Evolutionary conservation across 2,329 filamentous ascomycete genomes (phyloP).

Genomic region (Neophaeococcomyces aloes): DNA sequence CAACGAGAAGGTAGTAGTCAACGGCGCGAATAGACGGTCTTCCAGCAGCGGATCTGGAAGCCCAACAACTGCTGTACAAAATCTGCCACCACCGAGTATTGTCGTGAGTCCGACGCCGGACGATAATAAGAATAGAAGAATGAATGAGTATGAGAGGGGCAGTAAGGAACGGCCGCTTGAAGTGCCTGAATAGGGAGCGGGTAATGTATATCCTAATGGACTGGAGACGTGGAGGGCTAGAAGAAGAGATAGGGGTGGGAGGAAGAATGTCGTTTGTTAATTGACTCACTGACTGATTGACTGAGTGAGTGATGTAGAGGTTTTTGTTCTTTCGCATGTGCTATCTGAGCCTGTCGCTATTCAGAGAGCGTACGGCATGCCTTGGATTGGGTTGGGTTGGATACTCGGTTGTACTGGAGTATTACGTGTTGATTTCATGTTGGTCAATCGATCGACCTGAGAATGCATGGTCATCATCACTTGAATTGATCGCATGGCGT

Average conservation of each 20-base stretch:
- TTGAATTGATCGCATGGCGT: too few species aligned
- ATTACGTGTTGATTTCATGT: too few species aligned
- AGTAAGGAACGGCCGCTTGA: conserved; percentile 3
- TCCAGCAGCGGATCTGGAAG: conserved; percentile 10
- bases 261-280: too few species aligned
- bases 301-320: too few species aligned
- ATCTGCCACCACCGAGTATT: conserved; percentile 19
- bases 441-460: too few species aligned
- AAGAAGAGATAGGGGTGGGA: neutral
- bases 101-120: conserved; percentile 22
- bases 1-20: conserved; percentile 10
- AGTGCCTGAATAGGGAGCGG: conserved; percentile 8
- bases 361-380: too few species aligned
- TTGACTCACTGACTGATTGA: too few species aligned
- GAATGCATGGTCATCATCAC: too few species aligned
- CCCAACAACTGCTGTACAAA: conserved; percentile 14
- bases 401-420: too few species aligned
- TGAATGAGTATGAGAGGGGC: conserved; percentile 1
- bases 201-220: conserved; percentile 7
- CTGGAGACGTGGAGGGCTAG: conserved; percentile 4
- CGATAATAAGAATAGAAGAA: conserved; percentile 9
- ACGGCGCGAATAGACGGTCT: conserved; percentile 10
- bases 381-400: too few species aligned
- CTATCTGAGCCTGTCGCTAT: too few species aligned
- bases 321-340: too few species aligned